phyloP scores from a whole-genome alignment of 805 yeast genomes.

The Monosporozyma aerobia region DNA sequence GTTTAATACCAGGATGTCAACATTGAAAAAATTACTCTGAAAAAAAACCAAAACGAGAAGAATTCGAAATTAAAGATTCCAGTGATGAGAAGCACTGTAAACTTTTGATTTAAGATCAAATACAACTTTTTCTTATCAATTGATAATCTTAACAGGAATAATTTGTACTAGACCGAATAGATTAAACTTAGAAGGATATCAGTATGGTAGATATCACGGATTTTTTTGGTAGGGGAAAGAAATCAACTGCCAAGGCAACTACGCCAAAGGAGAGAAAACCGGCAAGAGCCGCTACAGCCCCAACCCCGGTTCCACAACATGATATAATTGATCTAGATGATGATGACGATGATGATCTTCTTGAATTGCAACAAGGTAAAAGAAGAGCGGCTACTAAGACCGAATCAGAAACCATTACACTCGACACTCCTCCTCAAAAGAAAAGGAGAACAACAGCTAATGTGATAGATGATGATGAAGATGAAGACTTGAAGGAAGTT shows the following conservation, averaged over 20 bases:
- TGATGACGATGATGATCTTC: conserved; percentile 11
- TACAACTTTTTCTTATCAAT: neutral
- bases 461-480: neutral
- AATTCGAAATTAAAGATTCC: neutral
- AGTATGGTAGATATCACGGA: conserved; percentile 29
- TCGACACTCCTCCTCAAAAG: conserved; percentile 1
- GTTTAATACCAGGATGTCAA: neutral
- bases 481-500: neutral
- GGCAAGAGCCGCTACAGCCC: conserved; percentile 6
- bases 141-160: neutral
- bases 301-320: conserved; percentile 5
- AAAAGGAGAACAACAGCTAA: neutral
- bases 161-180: neutral
- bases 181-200: neutral
- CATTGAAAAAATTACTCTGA: neutral
- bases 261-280: neutral
- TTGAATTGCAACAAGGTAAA: neutral
- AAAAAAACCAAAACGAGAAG: neutral
- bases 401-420: conserved; percentile 2
- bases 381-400: neutral
- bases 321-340: conserved; percentile 26
- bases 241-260: conserved; percentile 1
- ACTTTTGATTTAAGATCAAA: neutral
- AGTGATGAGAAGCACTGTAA: neutral
- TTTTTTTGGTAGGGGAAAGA: conserved; percentile 29